These are phyloP conservation scores for Brasilioporus rufonigricans DNA, from an alignment of 768 basidiomycete species.

Conservation along the genomic window DNA sequence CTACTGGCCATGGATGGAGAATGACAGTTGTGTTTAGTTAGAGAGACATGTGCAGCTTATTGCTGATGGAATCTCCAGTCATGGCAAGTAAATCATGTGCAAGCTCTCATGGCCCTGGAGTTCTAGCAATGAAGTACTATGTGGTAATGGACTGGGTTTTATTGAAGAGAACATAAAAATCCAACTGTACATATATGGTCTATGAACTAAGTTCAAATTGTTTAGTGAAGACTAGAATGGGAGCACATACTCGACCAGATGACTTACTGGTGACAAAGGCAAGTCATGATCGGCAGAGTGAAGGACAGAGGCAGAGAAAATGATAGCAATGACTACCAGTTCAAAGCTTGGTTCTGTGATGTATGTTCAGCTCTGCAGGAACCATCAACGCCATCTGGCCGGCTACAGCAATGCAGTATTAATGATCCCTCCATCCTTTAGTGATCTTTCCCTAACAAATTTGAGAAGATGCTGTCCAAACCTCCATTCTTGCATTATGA, in stretches of 20 bases:
- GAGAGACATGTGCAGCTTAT: not conserved
- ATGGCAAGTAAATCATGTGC: not conserved
- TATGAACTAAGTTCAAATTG: not conserved
- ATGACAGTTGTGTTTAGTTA: not conserved
- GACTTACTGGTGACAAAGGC: conserved; percentile 1
- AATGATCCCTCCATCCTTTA: conserved; percentile 57
- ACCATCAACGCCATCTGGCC: conserved; percentile 60
- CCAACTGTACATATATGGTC: conserved; percentile 18
- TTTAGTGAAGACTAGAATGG: not conserved
- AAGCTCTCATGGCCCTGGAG: conserved; percentile 4
- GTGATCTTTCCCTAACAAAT: conserved; percentile 43
- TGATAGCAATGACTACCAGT: not conserved
- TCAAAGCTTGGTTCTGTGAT: conserved; percentile 26
- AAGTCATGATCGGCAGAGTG: not conserved
- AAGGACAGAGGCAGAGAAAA: not conserved
- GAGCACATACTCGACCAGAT: not conserved
- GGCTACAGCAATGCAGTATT: conserved; percentile 60
- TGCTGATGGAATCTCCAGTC: not conserved
- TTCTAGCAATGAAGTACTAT: not conserved
- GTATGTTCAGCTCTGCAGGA: conserved; percentile 28
- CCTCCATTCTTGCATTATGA: conserved; percentile 58
- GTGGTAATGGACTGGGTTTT: not conserved
- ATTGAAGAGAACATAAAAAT: not conserved
- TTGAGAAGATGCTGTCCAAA: conserved; percentile 64
- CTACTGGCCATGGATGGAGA: not conserved